Percentiles rank a stretch among this genome's conserved stretches.
Conservation (phyloP, 768 basidiomycete genomes). For the Lactarius vividus region DNA sequence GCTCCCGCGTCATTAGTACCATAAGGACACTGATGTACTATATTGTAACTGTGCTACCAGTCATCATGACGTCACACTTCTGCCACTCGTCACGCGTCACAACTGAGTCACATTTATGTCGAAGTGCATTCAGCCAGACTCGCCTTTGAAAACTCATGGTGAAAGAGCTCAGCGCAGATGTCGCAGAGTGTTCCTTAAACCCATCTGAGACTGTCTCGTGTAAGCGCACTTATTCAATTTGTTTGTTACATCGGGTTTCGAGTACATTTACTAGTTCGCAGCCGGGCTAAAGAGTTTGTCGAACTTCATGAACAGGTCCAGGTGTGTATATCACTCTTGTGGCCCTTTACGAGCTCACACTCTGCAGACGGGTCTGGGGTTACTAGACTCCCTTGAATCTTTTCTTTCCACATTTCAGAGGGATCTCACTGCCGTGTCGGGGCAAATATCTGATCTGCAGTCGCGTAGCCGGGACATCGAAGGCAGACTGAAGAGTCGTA, state of each 20-base stretch:
- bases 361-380: conserved; percentile 73
- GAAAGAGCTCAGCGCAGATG: conserved; percentile 1
- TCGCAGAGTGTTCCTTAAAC: neutral
- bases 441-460: conserved; percentile 94
- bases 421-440: conserved; percentile 91
- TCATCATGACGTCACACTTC: neutral
- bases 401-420: conserved; percentile 95
- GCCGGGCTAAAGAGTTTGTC: conserved; percentile 63
- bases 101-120: neutral
- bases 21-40: neutral
- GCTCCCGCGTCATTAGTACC: conserved; percentile 23
- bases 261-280: conserved; percentile 33
- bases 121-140: no score
- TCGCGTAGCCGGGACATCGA: conserved; percentile 90
- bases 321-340: conserved; percentile 39
- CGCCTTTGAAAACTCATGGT: neutral
- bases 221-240: neutral
- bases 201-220: conserved; percentile 14
- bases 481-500: conserved; percentile 74
- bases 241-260: neutral
- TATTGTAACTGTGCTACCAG: neutral
- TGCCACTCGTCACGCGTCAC: no score
- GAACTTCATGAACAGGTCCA: conserved; percentile 92
- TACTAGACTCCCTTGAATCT: conserved; percentile 83
- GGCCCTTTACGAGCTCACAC: neutral